Base-by-base conservation (phyloP, 805 yeast species). In the Priceomyces fermenticarens region DNA sequence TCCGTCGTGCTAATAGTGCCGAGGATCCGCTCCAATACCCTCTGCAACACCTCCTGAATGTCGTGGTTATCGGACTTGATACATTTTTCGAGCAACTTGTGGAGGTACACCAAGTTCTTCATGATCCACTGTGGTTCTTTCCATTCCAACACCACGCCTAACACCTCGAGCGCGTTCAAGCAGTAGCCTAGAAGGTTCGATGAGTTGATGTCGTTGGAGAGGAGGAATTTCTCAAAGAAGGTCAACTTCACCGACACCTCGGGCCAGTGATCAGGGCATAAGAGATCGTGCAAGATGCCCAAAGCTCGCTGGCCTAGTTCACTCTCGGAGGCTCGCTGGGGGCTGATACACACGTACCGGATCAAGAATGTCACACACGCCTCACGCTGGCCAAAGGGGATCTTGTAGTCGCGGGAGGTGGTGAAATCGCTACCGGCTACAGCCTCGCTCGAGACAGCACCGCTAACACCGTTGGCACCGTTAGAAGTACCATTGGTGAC, bases 361-460 rank as follows among this genome's bases (percentile, higher is more conserved):
- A 91, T 85, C 53, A 93, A 70, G 58, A 87, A 90, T 0, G 96
- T 88, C 14, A 91, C 81, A 55, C 95, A 88, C 0, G 96, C 88
- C 57, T 93, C 98, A 31, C 95, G 71, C 54, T 87, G 88, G 15
- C 83, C 78, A 44, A 83, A 75, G 1, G 97, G 93, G 36, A 86
- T 80, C 3, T 70, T 60, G 48, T 81, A 83, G 23, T 65, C 59
- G 13, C 73, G 69, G 8, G 79, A 68, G 0, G 80, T 71, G 0
- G 76, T 65, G 37, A 71, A 68, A 41, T 72, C 78, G 25, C 30
- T 32, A 20, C 43, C 43, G 16, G 36, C 5, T 6, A 13, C n/a
- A n/a, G n/a, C n/a, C n/a, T n/a, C n/a, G n/a, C n/a, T n/a, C n/a
- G n/a, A n/a, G n/a, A n/a, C n/a, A n/a, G n/a, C n/a, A n/a, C n/a